Conservation (phyloP, 768 basidiomycete species). For the Hericium coralloides region DNA sequence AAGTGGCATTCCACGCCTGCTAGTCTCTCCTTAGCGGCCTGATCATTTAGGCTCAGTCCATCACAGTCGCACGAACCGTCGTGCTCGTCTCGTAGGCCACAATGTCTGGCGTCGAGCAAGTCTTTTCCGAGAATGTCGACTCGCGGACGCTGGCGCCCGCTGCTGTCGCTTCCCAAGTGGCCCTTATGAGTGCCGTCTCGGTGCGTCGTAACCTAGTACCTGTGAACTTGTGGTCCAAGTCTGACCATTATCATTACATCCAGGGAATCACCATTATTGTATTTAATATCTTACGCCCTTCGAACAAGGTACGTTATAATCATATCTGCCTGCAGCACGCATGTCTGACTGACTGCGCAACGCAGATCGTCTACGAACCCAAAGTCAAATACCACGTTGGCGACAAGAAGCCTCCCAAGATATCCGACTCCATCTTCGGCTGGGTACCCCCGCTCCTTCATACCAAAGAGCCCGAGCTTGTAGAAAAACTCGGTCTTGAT, state of each 20-base stretch:
- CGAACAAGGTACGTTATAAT: conserved; percentile 58
- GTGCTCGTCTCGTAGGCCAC: neutral
- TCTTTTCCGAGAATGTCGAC: conserved; percentile 24
- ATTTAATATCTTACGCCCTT: conserved; percentile 84
- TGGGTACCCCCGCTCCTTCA: conserved; percentile 85
- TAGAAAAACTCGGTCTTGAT: conserved; percentile 86
- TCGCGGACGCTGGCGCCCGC: conserved; percentile 67
- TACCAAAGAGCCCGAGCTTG: conserved; percentile 81
- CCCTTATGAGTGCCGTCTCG: conserved; percentile 63
- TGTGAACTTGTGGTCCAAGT: neutral
- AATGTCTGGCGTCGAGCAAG: conserved; percentile 25
- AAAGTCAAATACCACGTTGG: conserved; percentile 88
- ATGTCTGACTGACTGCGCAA: neutral
- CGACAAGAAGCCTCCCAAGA: conserved; percentile 67
- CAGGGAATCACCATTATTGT: conserved; percentile 58
- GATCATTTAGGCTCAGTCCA: neutral
- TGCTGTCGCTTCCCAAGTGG: conserved; percentile 72
- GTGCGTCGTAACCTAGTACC: conserved; percentile 41
- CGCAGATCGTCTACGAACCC: conserved; percentile 82
- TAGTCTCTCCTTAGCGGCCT: neutral
- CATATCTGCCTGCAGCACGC: neutral
- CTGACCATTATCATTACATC: conserved; percentile 8
- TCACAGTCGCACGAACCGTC: neutral
- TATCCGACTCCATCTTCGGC: conserved; percentile 75
- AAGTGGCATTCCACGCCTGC: neutral